Conservation (phyloP, 169 alveolate species). For the Eimeria mitis region DNA sequence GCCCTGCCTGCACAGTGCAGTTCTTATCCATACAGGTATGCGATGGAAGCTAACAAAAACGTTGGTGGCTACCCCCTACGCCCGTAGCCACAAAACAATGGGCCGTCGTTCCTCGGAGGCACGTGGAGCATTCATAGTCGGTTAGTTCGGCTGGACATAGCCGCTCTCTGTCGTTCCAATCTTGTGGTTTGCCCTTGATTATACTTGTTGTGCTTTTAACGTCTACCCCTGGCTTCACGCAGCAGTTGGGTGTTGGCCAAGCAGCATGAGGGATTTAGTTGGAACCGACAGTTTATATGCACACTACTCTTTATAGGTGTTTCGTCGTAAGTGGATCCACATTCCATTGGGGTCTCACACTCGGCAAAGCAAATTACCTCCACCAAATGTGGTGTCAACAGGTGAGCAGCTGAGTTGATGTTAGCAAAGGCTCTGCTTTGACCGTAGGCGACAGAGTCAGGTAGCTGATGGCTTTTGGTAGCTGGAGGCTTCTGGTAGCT, state of each 20-base stretch:
- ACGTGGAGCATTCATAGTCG: background rate
- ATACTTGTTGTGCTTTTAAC: too few relatives aligned
- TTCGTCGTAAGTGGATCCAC: too few relatives aligned
- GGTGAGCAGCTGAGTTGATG: background rate
- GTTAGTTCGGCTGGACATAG: background rate
- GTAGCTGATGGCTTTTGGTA: background rate
- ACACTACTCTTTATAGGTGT: too few relatives aligned
- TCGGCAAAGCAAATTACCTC: too few relatives aligned
- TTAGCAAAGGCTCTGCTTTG: background rate
- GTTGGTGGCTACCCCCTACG: background rate
- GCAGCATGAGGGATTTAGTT: too few relatives aligned
- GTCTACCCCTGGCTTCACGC: background rate
- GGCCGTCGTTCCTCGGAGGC: background rate
- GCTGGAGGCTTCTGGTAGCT: too few relatives aligned
- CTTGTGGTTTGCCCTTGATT: background rate
- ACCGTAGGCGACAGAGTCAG: background rate
- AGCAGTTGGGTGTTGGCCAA: too few relatives aligned
- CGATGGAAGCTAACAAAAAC: background rate
- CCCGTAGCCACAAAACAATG: background rate
- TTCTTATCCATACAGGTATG: too few relatives aligned
- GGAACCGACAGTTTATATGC: too few relatives aligned
- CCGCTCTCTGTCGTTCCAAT: background rate
- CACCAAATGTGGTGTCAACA: background rate
- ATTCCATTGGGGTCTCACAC: too few relatives aligned
- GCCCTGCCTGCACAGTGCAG: background rate